phyloP scores from a whole-genome alignment of 1,139 yeast genomes.

The Blastobotrys persicus region DNA sequence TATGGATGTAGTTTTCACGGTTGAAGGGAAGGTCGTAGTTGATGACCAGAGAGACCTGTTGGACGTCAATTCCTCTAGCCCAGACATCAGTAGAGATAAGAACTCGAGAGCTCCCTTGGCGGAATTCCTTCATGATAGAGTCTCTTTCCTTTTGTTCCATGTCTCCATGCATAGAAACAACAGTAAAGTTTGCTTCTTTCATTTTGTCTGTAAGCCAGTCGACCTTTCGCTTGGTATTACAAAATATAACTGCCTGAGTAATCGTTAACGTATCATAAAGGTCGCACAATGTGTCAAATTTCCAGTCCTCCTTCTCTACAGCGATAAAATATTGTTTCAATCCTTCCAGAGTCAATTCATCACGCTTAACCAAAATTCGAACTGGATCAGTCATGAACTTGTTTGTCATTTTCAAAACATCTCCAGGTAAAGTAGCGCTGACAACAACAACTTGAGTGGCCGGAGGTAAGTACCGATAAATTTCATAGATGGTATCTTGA shows the following conservation, averaged over 20 bases:
- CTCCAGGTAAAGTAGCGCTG: conserved; percentile 97
- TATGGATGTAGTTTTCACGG: conserved; percentile 98
- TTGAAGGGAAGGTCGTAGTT: conserved; percentile 97
- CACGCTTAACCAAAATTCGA: conserved; percentile 95
- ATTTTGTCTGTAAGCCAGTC: conserved; percentile 88
- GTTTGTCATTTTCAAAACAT: conserved; percentile 93
- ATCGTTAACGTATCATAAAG: conserved; percentile 96
- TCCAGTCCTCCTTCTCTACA: conserved; percentile 89
- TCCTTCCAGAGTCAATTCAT: conserved; percentile 97
- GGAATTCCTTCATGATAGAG: conserved; percentile 96
- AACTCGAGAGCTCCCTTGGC: conserved; percentile 97
- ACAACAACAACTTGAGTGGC: conserved; percentile 94
- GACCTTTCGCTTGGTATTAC: conserved; percentile 98
- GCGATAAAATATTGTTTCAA: conserved; percentile 94
- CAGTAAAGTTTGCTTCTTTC: conserved; percentile 86
- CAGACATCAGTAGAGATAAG: conserved; percentile 95
- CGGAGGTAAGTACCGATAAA: conserved; percentile 90
- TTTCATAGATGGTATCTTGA: conserved; percentile 96
- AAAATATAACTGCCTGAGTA: conserved; percentile 98
- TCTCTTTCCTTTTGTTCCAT: conserved; percentile 97
- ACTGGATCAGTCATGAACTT: conserved; percentile 98
- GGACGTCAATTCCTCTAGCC: conserved; percentile 99
- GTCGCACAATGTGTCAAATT: conserved; percentile 94
- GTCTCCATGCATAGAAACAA: conserved; percentile 96
- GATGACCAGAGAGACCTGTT: conserved; percentile 96